Evolutionary conservation across 305 asterid genomes (phyloP).

Genomic region (Andrographis paniculata): DNA sequence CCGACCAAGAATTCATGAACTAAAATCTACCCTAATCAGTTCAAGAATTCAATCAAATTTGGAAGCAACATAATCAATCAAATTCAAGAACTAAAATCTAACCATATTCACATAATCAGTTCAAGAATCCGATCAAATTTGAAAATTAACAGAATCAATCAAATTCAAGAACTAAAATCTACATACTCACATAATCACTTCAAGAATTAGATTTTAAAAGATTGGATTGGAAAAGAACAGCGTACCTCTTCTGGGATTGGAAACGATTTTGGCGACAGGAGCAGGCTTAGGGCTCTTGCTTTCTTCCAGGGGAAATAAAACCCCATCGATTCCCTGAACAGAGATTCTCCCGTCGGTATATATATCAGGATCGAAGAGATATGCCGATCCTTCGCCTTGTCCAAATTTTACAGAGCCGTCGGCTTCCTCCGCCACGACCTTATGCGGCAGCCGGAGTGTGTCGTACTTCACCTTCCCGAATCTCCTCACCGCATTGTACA

Average conservation of each 20-base stretch:
- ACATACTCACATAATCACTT: not conserved
- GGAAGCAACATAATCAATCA: no score
- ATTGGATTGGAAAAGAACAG: not conserved
- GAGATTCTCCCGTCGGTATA: slow-evolving; percentile 96
- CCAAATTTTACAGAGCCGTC: slow-evolving; percentile 93
- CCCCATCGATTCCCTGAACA: slow-evolving; percentile 92
- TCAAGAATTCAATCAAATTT: not conserved
- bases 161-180: not conserved
- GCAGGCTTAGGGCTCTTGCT: slow-evolving; percentile 32
- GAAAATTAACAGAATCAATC: no score
- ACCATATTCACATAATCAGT: no score
- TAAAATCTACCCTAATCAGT: not conserved
- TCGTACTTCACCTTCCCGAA: slow-evolving; percentile 78
- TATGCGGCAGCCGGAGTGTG: slow-evolving; percentile 72
- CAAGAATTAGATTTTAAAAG: not conserved
- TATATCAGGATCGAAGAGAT: slow-evolving; percentile 84
- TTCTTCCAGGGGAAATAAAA: slow-evolving; percentile 65
- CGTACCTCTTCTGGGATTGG: slow-evolving; percentile 79
- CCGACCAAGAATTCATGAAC: not conserved
- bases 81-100: not conserved
- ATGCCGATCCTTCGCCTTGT: slow-evolving; percentile 62
- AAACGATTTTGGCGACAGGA: slow-evolving; percentile 43
- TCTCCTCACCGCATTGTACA: slow-evolving; percentile 84
- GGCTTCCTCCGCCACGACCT: slow-evolving; percentile 79
- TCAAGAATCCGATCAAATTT: no score